Conservation (phyloP, 345 rosid genomes). For the Moringa oleifera region DNA sequence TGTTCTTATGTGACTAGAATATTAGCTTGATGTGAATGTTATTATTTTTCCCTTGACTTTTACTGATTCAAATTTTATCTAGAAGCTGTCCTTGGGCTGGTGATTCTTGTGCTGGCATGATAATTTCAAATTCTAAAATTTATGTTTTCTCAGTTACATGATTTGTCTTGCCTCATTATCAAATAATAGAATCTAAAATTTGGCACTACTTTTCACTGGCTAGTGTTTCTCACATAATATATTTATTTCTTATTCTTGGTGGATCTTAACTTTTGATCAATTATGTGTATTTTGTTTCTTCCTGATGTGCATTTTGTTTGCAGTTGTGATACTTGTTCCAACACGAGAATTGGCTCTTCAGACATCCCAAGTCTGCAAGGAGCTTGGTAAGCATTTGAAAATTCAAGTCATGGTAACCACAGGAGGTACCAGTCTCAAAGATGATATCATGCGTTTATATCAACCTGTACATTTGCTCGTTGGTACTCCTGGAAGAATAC, state of each 20-base stretch:
- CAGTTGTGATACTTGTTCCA: constrained; percentile 95
- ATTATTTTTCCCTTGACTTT: neutral
- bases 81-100: neutral
- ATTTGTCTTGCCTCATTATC: neutral
- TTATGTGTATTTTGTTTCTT: constrained; percentile 6
- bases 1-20: neutral
- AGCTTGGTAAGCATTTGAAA: constrained; percentile 89
- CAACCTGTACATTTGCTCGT: constrained; percentile 97
- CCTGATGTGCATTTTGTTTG: constrained; percentile 10
- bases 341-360: constrained; percentile 98
- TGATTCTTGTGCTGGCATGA: neutral
- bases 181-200: neutral
- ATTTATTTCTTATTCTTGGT: neutral
- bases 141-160: too few species aligned
- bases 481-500: constrained; percentile 98
- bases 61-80: neutral
- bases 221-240: neutral
- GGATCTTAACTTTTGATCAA: neutral
- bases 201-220: neutral
- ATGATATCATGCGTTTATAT: constrained; percentile 97
- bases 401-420: constrained; percentile 99
- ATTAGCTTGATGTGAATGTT: constrained; percentile 5
- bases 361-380: constrained; percentile 98
- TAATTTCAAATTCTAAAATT: too few species aligned
- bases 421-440: constrained; percentile 98